Conservation (phyloP, 2,329 filamentous ascomycete species). For the Ascomycota sp. region DNA sequence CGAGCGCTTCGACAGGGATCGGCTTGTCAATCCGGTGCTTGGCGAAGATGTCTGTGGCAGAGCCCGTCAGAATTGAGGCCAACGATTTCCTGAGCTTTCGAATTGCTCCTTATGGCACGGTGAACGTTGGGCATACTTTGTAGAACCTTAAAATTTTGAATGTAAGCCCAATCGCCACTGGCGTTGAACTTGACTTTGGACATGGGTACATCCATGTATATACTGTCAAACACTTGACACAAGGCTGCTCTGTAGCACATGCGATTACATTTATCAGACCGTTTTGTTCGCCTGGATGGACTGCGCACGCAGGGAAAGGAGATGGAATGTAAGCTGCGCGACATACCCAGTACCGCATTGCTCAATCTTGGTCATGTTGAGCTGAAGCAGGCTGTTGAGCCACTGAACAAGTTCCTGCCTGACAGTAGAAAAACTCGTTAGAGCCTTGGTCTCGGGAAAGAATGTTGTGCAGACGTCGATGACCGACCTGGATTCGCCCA, state of each 20-base stretch:
- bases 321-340: slow-evolving; percentile 4
- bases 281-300: too few relatives aligned
- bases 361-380: slow-evolving; percentile 97
- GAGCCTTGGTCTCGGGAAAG: neutral
- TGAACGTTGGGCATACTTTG: slow-evolving; percentile 49
- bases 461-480: neutral
- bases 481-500: slow-evolving; percentile 27
- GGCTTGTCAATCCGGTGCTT: slow-evolving; percentile 78
- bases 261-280: too few relatives aligned
- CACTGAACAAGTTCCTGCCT: slow-evolving; percentile 94
- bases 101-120: too few relatives aligned
- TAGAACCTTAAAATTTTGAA: slow-evolving; percentile 95
- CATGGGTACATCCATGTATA: slow-evolving; percentile 93
- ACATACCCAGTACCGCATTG: slow-evolving; percentile 89
- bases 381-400: slow-evolving; percentile 93
- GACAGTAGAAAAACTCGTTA: slow-evolving; percentile 1
- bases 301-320: neutral
- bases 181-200: slow-evolving; percentile 94
- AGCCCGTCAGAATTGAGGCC: slow-evolving; percentile 2
- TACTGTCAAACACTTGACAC: slow-evolving; percentile 96
- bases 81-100: neutral
- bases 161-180: slow-evolving; percentile 89
- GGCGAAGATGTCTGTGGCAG: slow-evolving; percentile 48
- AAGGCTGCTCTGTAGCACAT: slow-evolving; percentile 52
- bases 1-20: slow-evolving; percentile 68